Conservation (phyloP, 2,329 filamentous ascomycete genomes). For the Trichoderma brevicompactum region DNA sequence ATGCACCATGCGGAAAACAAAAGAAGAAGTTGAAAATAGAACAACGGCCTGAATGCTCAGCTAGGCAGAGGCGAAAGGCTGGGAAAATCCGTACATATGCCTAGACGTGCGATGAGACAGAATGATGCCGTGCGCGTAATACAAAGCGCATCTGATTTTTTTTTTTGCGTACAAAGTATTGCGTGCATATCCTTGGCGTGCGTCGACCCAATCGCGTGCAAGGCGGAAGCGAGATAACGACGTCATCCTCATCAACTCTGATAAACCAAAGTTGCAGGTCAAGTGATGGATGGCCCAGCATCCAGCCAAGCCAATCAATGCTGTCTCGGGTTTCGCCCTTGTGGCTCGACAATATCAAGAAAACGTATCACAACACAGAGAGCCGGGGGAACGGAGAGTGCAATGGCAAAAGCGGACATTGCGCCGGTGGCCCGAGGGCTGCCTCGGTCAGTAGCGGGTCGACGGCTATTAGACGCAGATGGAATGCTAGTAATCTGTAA, state of each 20-base stretch:
- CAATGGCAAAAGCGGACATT: neutral
- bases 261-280: neutral
- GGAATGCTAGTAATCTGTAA: neutral
- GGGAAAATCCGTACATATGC: neutral
- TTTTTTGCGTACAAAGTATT: neutral
- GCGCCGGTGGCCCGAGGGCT: conserved; percentile 16
- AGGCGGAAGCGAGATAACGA: neutral
- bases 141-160: neutral
- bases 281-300: too few species aligned
- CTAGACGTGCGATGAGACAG: neutral
- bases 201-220: neutral
- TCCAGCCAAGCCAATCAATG: neutral
- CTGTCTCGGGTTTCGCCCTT: neutral
- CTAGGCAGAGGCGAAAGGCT: neutral
- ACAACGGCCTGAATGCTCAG: neutral
- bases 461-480: neutral
- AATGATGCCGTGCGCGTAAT: conserved; percentile 15
- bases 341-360: neutral
- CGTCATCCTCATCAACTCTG: neutral
- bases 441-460: conserved; percentile 23
- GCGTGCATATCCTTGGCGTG: neutral
- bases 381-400: conserved; percentile 17
- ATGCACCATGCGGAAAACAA: neutral
- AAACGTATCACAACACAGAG: neutral
- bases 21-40: neutral